Evolutionary conservation across 345 rosid genomes (phyloP).

Genomic region (Brassica cretica): DNA sequence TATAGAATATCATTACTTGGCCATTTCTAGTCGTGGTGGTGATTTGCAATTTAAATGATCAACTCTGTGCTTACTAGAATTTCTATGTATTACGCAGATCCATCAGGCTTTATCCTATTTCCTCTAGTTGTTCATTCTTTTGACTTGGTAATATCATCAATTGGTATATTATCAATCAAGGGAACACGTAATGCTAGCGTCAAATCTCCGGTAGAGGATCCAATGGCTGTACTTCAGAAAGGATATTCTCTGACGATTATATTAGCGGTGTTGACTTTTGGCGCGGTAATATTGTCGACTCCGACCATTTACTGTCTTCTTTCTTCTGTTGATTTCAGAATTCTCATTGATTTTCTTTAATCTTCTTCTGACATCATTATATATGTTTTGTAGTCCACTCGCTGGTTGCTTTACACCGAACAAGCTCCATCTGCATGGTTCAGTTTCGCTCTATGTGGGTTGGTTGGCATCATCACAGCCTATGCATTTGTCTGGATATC

Average conservation of each 20-base stretch:
- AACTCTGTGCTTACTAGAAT: background rate
- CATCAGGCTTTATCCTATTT: slow-evolving; percentile 96
- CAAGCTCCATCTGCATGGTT: slow-evolving; percentile 99
- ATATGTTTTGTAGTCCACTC: slow-evolving; percentile 73
- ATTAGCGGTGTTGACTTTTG: slow-evolving; percentile 86
- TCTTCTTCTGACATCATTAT: slow-evolving; percentile 30
- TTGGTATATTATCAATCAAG: slow-evolving; percentile 90
- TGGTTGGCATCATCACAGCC: slow-evolving; percentile 96
- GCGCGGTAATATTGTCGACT: slow-evolving; percentile 58
- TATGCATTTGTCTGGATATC: slow-evolving; percentile 91
- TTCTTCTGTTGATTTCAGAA: slow-evolving; percentile 6
- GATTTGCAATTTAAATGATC: background rate
- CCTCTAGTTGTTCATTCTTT: slow-evolving; percentile 98
- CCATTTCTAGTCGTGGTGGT: background rate
- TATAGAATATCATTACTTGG: background rate
- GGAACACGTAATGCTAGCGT: slow-evolving; percentile 72
- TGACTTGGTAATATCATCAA: slow-evolving; percentile 87
- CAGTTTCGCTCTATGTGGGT: slow-evolving; percentile 88
- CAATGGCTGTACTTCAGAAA: slow-evolving; percentile 94
- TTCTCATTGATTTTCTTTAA: background rate
- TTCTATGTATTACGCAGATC: slow-evolving; percentile 60
- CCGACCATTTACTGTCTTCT: slow-evolving; percentile 7
- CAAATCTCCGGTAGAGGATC: slow-evolving; percentile 84
- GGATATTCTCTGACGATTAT: slow-evolving; percentile 89
- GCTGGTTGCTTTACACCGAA: slow-evolving; percentile 97